A percentile compares a stretch with the other conserved stretches of the same genome.
Evolutionary conservation across 2,329 filamentous ascomycete genomes (phyloP).

Genomic region (Penicillium frequentans): DNA sequence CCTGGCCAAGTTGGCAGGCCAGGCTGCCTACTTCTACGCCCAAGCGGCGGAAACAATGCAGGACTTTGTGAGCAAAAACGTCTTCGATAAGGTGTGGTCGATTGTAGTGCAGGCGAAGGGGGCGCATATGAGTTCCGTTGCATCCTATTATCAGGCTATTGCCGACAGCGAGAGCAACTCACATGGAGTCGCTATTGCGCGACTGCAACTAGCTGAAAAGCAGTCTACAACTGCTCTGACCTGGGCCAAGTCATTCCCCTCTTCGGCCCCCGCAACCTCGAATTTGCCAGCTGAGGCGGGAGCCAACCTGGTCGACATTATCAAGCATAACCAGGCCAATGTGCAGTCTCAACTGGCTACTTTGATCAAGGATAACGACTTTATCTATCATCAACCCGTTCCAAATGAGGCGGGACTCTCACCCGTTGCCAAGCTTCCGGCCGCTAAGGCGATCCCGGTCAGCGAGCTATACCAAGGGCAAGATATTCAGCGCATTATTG

Average conservation of each 20-base stretch:
- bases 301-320: slow-evolving; percentile 70
- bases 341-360: slow-evolving; percentile 79
- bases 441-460: slow-evolving; percentile 94
- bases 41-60: slow-evolving; percentile 89
- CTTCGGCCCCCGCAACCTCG: slow-evolving; percentile 73
- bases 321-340: slow-evolving; percentile 75
- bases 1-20: slow-evolving; percentile 87
- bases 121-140: slow-evolving; percentile 77
- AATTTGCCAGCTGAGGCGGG: slow-evolving; percentile 83
- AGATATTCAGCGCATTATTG: slow-evolving; percentile 95
- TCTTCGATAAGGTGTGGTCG: slow-evolving; percentile 95
- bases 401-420: slow-evolving; percentile 80
- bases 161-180: slow-evolving; percentile 87
- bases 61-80: slow-evolving; percentile 84
- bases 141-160: slow-evolving; percentile 90
- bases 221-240: slow-evolving; percentile 76
- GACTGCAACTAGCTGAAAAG: slow-evolving; percentile 77
- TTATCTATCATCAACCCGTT: slow-evolving; percentile 93
- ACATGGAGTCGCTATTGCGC: slow-evolving; percentile 80
- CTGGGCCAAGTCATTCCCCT: slow-evolving; percentile 76
- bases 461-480: slow-evolving; percentile 96
- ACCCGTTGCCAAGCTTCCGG: slow-evolving; percentile 84
- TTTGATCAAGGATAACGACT: slow-evolving; percentile 90
- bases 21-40: slow-evolving; percentile 82
- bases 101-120: slow-evolving; percentile 71